Evolutionary conservation across 495 filamentous ascomycete species (phyloP), one percentile per base, ranked within the genome.

Genomic region (Penicillium malachiteum): DNA sequence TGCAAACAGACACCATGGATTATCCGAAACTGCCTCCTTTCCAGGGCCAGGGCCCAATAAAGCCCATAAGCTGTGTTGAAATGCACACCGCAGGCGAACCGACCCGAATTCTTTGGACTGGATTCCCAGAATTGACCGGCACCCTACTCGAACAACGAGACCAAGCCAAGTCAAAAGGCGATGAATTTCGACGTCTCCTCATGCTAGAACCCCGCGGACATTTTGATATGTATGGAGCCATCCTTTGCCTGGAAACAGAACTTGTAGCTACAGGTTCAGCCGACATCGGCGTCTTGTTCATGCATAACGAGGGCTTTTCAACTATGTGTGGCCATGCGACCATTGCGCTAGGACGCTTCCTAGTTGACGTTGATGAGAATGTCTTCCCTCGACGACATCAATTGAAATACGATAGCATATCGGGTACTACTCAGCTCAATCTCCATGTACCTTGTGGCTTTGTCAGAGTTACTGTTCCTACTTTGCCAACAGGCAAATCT

Each of bases 251-350:
- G 0, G 54, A 66, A 33, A 66, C 63, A 0, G 63, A 66, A 30
- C 54, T 66, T 0, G 54, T 60, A n/a, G 11, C 7, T 10, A 32
- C 49, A 5, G 62, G 58, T 13, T n/a, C 53, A 11, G 58, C 62
- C 0, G 39, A 61, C 47, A 61, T 61, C 0, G 61, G 61, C 26
- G 54, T 56, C 4, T 41, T 60, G n/a, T 60, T 71, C 51, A 66
- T 58, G 80, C 65, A 89, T 48, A 86, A 92, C 43, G 87, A 87
- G 42, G 92, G 90, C 16, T 96, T 91, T 64, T 81, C 84, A 14
- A 87, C 85, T 3, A 90, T 96, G 58, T 89, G 87, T 56, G 85
- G 87, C 56, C 71, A 74, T 62, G 71, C 70, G 10, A 72, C 71
- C 8, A 66, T 74, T 47, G 71, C 68, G 1, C 41, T 73, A 31